Conservation (phyloP, 768 basidiomycete genomes). For the Mycena sanguinolenta region DNA sequence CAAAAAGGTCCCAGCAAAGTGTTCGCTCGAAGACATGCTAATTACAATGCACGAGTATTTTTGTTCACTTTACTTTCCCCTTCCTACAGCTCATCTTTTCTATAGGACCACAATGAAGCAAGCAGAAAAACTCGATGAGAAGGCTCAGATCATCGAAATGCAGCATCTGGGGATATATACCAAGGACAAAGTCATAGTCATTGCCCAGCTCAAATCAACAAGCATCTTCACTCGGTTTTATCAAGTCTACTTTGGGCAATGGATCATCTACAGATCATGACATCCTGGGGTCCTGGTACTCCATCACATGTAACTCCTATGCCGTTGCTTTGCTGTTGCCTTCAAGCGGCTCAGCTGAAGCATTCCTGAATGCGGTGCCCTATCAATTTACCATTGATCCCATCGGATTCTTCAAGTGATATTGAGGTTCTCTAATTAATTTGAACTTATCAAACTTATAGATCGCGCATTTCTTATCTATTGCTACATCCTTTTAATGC, state of each 20-base stretch:
- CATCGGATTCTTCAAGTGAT: not conserved
- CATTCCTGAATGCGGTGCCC: too few relatives aligned
- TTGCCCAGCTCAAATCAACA: not conserved
- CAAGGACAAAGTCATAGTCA: conserved; percentile 2
- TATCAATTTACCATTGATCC: too few relatives aligned
- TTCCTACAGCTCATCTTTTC: not conserved
- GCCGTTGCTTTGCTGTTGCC: too few relatives aligned
- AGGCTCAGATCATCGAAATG: conserved; percentile 13
- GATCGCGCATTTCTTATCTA: not conserved
- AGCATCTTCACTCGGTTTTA: too few relatives aligned
- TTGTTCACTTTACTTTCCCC: not conserved
- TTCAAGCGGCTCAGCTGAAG: too few relatives aligned
- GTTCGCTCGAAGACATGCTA: conserved; percentile 2
- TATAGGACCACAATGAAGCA: conserved; percentile 1
- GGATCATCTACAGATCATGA: too few relatives aligned
- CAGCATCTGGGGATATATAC: conserved; percentile 5
- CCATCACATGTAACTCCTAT: too few relatives aligned
- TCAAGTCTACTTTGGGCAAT: too few relatives aligned
- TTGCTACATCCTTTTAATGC: not conserved
- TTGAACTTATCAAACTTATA: not conserved
- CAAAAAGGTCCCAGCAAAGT: conserved; percentile 13
- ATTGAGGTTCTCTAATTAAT: not conserved
- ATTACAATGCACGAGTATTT: conserved; percentile 3
- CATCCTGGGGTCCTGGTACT: too few relatives aligned
- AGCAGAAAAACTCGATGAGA: conserved; percentile 2